A percentile compares a stretch with the other conserved stretches of the same genome.
These are phyloP conservation scores for Eustoma russellianum DNA, from an alignment of 257 asterid genomes.

Conservation along the genomic window DNA sequence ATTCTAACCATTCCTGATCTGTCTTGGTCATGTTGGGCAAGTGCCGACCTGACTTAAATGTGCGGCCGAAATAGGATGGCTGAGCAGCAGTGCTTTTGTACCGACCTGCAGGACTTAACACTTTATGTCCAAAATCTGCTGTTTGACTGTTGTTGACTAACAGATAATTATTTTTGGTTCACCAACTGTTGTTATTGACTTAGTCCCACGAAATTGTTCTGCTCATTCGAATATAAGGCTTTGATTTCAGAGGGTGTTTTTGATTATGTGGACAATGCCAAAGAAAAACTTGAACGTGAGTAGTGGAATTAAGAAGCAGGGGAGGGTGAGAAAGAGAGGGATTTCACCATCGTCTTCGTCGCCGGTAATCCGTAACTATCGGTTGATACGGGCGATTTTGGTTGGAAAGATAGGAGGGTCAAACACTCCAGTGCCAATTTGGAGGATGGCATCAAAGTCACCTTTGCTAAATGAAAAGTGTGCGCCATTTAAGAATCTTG, in stretches of 20 bases:
- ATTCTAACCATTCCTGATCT: too few relatives aligned
- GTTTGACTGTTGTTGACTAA: too few relatives aligned
- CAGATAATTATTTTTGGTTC: too few relatives aligned
- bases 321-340: conserved; percentile 84
- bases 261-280: conserved; percentile 31
- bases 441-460: conserved; percentile 68
- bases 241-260: not conserved
- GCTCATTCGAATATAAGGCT: conserved; percentile 12
- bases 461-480: conserved; percentile 42
- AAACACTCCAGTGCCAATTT: conserved; percentile 71
- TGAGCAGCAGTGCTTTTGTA: too few relatives aligned
- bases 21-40: too few relatives aligned
- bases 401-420: conserved; percentile 77
- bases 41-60: too few relatives aligned
- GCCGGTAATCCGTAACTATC: conserved; percentile 47
- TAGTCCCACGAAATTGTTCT: too few relatives aligned
- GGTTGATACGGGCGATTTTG: conserved; percentile 63
- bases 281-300: conserved; percentile 54
- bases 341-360: conserved; percentile 76
- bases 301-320: conserved; percentile 41
- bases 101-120: too few relatives aligned
- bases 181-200: too few relatives aligned
- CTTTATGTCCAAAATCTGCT: too few relatives aligned
- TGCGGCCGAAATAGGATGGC: too few relatives aligned
- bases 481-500: conserved; percentile 31